Conservation (phyloP, 352 stramenopile genomes). For the Nothophytophthora sp. region DNA sequence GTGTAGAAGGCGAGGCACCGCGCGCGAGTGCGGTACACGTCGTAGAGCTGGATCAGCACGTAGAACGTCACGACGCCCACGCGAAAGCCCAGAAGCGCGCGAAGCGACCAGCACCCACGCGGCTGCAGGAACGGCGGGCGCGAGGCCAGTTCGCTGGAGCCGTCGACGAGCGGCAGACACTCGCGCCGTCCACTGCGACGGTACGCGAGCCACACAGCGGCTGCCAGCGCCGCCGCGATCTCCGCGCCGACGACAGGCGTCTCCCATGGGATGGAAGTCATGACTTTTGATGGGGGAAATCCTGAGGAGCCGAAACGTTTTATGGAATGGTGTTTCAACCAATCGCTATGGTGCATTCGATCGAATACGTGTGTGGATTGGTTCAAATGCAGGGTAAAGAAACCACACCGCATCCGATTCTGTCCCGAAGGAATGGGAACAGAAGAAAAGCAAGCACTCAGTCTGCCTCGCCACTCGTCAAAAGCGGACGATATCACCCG, state of each 20-base stretch:
- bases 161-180: constrained; percentile 39
- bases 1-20: constrained; percentile 78
- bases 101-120: constrained; percentile 43
- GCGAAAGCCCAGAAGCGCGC: constrained; percentile 42
- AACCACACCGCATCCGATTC: too few relatives aligned
- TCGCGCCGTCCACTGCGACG: constrained; percentile 37
- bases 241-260: constrained; percentile 48
- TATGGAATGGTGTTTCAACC: too few relatives aligned
- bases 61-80: constrained; percentile 46
- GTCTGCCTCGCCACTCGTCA: too few relatives aligned
- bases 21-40: constrained; percentile 51
- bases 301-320: too few relatives aligned
- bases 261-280: constrained; percentile 41
- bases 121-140: constrained; percentile 48
- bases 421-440: too few relatives aligned
- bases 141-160: constrained; percentile 23
- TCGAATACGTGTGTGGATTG: too few relatives aligned
- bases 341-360: too few relatives aligned
- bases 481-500: too few relatives aligned
- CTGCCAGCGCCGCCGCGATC: constrained; percentile 38
- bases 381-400: too few relatives aligned
- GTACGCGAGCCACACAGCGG: constrained; percentile 51
- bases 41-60: constrained; percentile 51
- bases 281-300: too few relatives aligned
- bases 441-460: too few relatives aligned